Conservation (phyloP, 192 early-diverging fungal species). For the Mortierella hygrophila region DNA sequence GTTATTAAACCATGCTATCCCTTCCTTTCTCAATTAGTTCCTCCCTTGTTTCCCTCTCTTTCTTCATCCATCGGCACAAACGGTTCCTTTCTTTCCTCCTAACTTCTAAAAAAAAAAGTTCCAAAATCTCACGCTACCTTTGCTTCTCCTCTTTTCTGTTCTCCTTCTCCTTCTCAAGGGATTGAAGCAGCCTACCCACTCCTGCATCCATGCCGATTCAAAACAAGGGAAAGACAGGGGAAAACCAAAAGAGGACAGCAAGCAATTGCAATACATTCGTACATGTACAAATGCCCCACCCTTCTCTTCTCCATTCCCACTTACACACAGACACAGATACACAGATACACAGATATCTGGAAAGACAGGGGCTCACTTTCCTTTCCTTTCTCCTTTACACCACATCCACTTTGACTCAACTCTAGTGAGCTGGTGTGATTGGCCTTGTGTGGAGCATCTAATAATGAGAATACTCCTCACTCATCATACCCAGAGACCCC, state of each 20-base stretch:
- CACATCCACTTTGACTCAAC: too few species aligned
- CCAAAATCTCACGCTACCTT: not conserved
- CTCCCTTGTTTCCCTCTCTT: not conserved
- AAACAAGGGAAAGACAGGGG: not conserved
- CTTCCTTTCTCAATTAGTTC: not conserved
- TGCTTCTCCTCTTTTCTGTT: not conserved
- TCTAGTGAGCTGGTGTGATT: not conserved
- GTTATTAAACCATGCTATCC: not conserved
- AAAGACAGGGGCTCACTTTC: too few species aligned
- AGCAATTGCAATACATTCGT: not conserved
- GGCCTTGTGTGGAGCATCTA: not conserved
- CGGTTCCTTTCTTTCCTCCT: not conserved
- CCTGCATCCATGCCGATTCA: conserved; percentile 2
- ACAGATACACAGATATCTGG: not conserved
- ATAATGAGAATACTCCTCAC: not conserved
- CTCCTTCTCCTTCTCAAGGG: not conserved
- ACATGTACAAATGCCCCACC: not conserved
- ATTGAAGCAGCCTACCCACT: not conserved
- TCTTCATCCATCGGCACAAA: not conserved
- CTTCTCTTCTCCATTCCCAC: too few species aligned
- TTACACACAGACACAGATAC: not conserved
- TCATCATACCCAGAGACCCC: not conserved
- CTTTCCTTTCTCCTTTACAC: too few species aligned
- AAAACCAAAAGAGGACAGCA: not conserved
- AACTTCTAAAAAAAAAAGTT: not conserved